A percentile compares a stretch with the other conserved stretches of the same genome.
Conservation (phyloP, 2,329 filamentous ascomycete species). For the Tolypocladium sp. region DNA sequence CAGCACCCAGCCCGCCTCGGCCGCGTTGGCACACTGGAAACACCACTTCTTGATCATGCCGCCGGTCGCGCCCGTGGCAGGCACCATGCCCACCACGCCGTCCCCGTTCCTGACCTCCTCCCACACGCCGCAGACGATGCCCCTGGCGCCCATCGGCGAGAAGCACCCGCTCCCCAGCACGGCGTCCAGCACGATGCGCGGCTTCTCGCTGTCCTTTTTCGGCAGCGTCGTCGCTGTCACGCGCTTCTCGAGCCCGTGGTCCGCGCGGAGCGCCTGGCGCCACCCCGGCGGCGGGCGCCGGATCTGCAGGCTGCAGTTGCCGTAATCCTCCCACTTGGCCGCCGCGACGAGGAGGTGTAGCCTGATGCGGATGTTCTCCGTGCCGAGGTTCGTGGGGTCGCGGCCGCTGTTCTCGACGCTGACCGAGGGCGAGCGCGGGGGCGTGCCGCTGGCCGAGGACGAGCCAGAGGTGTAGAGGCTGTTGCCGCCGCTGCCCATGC, state of each 20-base stretch:
- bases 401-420: slow-evolving; percentile 42
- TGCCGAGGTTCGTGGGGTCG: slow-evolving; percentile 53
- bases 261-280: slow-evolving; percentile 47
- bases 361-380: slow-evolving; percentile 67
- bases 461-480: slow-evolving; percentile 54
- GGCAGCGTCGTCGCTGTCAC: slow-evolving; percentile 69
- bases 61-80: slow-evolving; percentile 39
- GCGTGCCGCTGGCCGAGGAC: slow-evolving; percentile 38
- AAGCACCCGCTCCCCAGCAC: slow-evolving; percentile 80
- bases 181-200: slow-evolving; percentile 67
- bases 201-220: slow-evolving; percentile 45
- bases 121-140: slow-evolving; percentile 84
- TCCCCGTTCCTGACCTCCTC: slow-evolving; percentile 61
- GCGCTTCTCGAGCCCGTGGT: slow-evolving; percentile 70
- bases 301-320: slow-evolving; percentile 75
- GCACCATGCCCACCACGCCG: slow-evolving; percentile 42
- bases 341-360: slow-evolving; percentile 71
- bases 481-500: slow-evolving; percentile 39
- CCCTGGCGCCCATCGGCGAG: slow-evolving; percentile 71
- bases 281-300: slow-evolving; percentile 60
- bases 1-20: slow-evolving; percentile 47
- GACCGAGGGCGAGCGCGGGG: slow-evolving; percentile 49
- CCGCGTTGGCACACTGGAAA: slow-evolving; percentile 46
- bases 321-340: slow-evolving; percentile 86
- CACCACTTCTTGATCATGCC: slow-evolving; percentile 55